Evolutionary conservation across 768 basidiomycete species (phyloP).

Genomic region (Boletellus emodensis): DNA sequence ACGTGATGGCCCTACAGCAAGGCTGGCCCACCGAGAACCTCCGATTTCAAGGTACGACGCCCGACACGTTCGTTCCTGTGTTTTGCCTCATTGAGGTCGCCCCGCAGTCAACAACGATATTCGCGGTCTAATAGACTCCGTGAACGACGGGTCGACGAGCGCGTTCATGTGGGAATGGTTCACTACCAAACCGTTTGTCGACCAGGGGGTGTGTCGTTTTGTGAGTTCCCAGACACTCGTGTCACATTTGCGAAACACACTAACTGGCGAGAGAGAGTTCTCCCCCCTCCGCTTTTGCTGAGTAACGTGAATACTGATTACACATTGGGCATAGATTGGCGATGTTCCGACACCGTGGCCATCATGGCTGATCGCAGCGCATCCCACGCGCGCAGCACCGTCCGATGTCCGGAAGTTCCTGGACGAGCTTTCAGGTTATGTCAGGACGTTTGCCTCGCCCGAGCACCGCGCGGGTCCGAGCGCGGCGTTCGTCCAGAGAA

Average conservation of each 20-base stretch:
- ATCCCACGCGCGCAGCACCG: slow-evolving; percentile 58
- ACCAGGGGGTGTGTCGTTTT: slow-evolving; percentile 76
- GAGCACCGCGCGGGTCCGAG: slow-evolving; percentile 55
- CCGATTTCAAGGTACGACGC: slow-evolving; percentile 61
- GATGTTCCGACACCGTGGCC: slow-evolving; percentile 94
- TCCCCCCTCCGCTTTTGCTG: not conserved
- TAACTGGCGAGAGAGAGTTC: not conserved
- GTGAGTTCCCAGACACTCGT: slow-evolving; percentile 45
- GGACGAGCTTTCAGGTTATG: slow-evolving; percentile 54
- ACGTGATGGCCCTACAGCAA: slow-evolving; percentile 87
- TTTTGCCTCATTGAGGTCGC: not conserved
- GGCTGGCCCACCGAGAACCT: slow-evolving; percentile 67
- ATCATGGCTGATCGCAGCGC: slow-evolving; percentile 92
- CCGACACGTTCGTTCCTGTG: not conserved
- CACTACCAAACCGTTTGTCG: slow-evolving; percentile 75
- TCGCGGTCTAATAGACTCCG: slow-evolving; percentile 74
- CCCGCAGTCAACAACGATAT: slow-evolving; percentile 74
- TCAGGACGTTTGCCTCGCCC: slow-evolving; percentile 59
- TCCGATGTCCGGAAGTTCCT: slow-evolving; percentile 58
- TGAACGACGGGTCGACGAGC: slow-evolving; percentile 84
- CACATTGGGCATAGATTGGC: slow-evolving; percentile 53
- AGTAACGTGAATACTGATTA: not conserved
- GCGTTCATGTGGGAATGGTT: slow-evolving; percentile 98
- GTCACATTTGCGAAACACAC: too few relatives aligned
- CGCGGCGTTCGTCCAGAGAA: slow-evolving; percentile 70